Base-by-base conservation (phyloP, 345 rosid species). In the Eucalyptus polyanthemos region DNA sequence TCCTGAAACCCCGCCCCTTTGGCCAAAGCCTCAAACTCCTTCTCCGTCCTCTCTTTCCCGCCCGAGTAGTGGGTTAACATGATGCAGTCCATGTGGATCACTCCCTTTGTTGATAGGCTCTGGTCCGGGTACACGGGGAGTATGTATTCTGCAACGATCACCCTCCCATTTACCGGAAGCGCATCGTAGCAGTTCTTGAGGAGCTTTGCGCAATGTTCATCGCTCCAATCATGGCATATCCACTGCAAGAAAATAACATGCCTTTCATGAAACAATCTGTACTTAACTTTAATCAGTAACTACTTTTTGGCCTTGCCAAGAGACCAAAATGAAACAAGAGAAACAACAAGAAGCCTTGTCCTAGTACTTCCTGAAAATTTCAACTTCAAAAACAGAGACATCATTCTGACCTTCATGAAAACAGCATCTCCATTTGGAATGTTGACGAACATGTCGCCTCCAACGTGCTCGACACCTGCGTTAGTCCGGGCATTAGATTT, bases 61-160 rank as follows among this genome's bases (percentile, higher is more conserved):
- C 99, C 98, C 0, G 98, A 98, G 91, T 91, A 95, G 81, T 94
- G 98, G 87, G 99, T 95, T 97, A 97, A 90, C 99, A 97, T 96
- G 91, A 96, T 90, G 88, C 93, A 91, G 65, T 97, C 99, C 2
- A 94, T 88, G 69, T 97, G 99, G 89, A 96, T 89, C 17, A 93
- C 95, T 88, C 88, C 89, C 94, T 95, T 96, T 7, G 96, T 91
- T 45, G 93, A 92, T 4, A 94, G 95, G 93, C 97, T 96, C 2
- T 92, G 24, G 92, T 96, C 98, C 4, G 97, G 99, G 8, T 90
- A 93, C 85, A 90, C 95, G 0, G 99, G 99, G 60, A 97, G 95
- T 37, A 95, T 92, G 92, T 94, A 95, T 86, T 97, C 98, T 6
- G 94, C 96, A 47, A 96, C 90, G 15, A 97, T 93, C 89, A 96